phyloP scores from a whole-genome alignment of 2,329 filamentous ascomycete species.

The Rhynchosporium agropyri region DNA sequence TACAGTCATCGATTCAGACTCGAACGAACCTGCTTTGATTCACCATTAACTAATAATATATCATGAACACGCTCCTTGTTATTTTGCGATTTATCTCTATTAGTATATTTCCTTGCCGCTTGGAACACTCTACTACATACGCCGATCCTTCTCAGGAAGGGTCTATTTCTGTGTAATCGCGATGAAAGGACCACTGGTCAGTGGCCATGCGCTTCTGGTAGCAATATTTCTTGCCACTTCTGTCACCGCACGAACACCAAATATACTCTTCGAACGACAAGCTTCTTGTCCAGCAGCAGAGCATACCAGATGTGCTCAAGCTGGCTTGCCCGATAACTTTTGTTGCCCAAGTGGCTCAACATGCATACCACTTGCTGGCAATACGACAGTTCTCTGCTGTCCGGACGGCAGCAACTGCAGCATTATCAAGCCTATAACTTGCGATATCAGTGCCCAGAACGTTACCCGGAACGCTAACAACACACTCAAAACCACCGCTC shows the following conservation, averaged over 20 bases:
- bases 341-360: constrained; percentile 60
- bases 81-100: not conserved
- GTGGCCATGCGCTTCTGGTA: constrained; percentile 27
- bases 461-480: constrained; percentile 57
- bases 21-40: constrained; percentile 18
- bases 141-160: not conserved
- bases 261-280: constrained; percentile 48
- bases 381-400: constrained; percentile 72
- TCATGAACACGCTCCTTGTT: constrained; percentile 14
- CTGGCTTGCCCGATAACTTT: constrained; percentile 62
- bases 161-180: constrained; percentile 1
- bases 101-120: constrained; percentile 1
- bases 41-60: constrained; percentile 2
- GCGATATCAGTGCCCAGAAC: constrained; percentile 65
- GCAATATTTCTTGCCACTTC: constrained; percentile 42
- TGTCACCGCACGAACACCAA: constrained; percentile 46
- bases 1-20: constrained; percentile 32
- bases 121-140: not conserved
- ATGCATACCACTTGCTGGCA: constrained; percentile 65
- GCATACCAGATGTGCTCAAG: constrained; percentile 52
- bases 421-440: constrained; percentile 65
- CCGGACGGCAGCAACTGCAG: constrained; percentile 59
- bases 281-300: constrained; percentile 54
- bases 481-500: constrained; percentile 66
- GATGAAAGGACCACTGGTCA: constrained; percentile 32